Percentiles rank a stretch among this genome's conserved stretches.
Evolutionary conservation across 1,284 basidiomycete species (phyloP).

Genomic region (Tilletia caries): DNA sequence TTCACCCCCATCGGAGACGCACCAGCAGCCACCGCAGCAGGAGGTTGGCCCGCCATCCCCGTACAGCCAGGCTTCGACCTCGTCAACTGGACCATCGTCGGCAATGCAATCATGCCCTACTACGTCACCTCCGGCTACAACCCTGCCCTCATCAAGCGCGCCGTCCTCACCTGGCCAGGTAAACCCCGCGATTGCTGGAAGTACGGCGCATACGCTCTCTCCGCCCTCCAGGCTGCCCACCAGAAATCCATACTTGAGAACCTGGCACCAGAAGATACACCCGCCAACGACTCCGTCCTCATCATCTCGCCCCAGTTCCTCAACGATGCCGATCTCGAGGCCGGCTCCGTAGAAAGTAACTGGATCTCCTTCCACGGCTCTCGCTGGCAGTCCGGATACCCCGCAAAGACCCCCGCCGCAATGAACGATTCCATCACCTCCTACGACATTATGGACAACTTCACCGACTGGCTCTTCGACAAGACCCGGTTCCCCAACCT

Average conservation of each 20-base stretch:
- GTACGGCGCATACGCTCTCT: constrained; percentile 19
- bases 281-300: constrained; percentile 27
- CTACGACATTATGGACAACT: constrained; percentile 38
- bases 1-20: constrained; percentile 31
- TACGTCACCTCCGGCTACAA: constrained; percentile 36
- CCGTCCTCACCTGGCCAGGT: constrained; percentile 44
- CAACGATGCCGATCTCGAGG: constrained; percentile 30
- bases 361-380: constrained; percentile 39
- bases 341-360: constrained; percentile 27
- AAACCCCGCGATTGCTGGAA: constrained; percentile 49
- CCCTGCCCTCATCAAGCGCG: constrained; percentile 36
- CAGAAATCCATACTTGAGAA: constrained; percentile 14
- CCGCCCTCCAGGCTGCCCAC: constrained; percentile 23
- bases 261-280: not conserved
- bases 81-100: constrained; percentile 25
- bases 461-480: constrained; percentile 41
- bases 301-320: constrained; percentile 42
- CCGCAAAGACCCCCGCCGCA: constrained; percentile 24
- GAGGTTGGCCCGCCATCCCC: constrained; percentile 57
- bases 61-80: constrained; percentile 33
- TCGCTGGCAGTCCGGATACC: constrained; percentile 42
- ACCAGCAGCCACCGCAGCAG: constrained; percentile 20
- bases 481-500: constrained; percentile 34
- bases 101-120: constrained; percentile 34
- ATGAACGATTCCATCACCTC: constrained; percentile 24